A percentile compares a stretch with the other conserved stretches of the same genome.
Evolutionary conservation across 2,329 filamentous ascomycete species (phyloP).

Genomic region (Fusarium chuoi): DNA sequence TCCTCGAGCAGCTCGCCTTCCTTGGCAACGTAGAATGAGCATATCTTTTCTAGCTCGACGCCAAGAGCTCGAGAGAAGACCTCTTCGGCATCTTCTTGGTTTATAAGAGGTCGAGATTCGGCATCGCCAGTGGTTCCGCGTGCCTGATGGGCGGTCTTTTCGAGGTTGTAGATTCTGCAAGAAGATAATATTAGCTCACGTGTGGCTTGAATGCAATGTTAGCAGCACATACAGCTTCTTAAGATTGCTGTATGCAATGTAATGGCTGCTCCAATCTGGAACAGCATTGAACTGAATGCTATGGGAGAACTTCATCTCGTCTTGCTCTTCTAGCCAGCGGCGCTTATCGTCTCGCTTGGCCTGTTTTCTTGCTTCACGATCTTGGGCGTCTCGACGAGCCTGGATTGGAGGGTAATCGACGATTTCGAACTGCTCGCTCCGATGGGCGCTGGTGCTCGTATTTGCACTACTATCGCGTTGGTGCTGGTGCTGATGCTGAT

Average conservation of each 20-base stretch:
- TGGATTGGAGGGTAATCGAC: conserved; percentile 51
- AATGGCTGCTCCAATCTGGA: conserved; percentile 98
- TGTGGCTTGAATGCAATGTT: neutral
- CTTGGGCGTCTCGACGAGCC: conserved; percentile 44
- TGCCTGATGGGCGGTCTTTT: conserved; percentile 80
- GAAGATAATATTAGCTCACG: conserved; percentile 11
- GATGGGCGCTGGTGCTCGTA: neutral
- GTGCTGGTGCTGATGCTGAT: conserved; percentile 6
- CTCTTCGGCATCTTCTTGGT: conserved; percentile 77
- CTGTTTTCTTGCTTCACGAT: conserved; percentile 49
- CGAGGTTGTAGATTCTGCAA: conserved; percentile 91
- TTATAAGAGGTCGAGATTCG: conserved; percentile 86
- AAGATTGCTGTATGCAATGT: conserved; percentile 97
- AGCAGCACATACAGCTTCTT: conserved; percentile 87
- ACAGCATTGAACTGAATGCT: conserved; percentile 99
- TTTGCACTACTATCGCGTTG: conserved; percentile 12
- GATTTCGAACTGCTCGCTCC: conserved; percentile 53
- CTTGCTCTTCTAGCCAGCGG: conserved; percentile 74
- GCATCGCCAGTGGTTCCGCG: conserved; percentile 67
- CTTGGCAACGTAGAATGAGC: conserved; percentile 88
- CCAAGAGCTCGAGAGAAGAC: conserved; percentile 86
- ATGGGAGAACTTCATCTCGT: conserved; percentile 99
- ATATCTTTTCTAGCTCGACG: conserved; percentile 92
- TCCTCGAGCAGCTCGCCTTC: conserved; percentile 88
- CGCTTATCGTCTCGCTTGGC: conserved; percentile 71